These are phyloP conservation scores for Coffea eugenioides DNA, from an alignment of 257 asterid species.

Conservation along the genomic window DNA sequence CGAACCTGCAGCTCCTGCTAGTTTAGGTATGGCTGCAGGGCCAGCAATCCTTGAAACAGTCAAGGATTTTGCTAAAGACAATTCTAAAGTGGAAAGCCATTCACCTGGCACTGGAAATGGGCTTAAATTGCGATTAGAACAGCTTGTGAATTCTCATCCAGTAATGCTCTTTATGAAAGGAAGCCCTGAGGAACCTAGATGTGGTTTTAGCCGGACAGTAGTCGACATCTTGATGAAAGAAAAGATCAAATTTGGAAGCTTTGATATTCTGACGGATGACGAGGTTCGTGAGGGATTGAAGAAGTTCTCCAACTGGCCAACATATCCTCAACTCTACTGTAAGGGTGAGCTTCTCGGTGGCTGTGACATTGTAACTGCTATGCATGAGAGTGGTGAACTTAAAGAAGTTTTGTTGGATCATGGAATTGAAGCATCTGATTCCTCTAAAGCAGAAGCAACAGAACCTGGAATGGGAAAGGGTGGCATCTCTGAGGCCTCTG, in stretches of 20 bases:
- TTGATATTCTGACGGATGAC: slow-evolving; percentile 67
- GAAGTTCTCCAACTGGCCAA: slow-evolving; percentile 93
- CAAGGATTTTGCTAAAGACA: slow-evolving; percentile 61
- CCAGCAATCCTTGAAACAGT: slow-evolving; percentile 79
- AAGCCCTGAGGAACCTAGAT: slow-evolving; percentile 72
- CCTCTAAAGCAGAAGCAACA: slow-evolving; percentile 30
- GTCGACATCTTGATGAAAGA: slow-evolving; percentile 85
- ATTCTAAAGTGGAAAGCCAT: slow-evolving; percentile 36
- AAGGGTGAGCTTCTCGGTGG: slow-evolving; percentile 99
- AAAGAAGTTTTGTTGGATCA: slow-evolving; percentile 64
- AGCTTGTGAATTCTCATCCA: slow-evolving; percentile 68
- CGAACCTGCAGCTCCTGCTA: slow-evolving; percentile 97
- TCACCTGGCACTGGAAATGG: slow-evolving; percentile 29
- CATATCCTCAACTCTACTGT: slow-evolving; percentile 91
- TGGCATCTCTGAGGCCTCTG: slow-evolving; percentile 53
- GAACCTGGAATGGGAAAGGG: slow-evolving; percentile 47
- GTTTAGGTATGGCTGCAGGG: slow-evolving; percentile 98
- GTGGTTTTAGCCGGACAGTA: slow-evolving; percentile 92
- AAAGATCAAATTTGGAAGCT: slow-evolving; percentile 77
- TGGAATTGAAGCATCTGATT: slow-evolving; percentile 40
- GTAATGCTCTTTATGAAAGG: slow-evolving; percentile 96
- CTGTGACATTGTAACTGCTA: slow-evolving; percentile 71
- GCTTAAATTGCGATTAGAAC: slow-evolving; percentile 52
- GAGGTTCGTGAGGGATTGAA: slow-evolving; percentile 92
- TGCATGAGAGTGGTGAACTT: slow-evolving; percentile 92